These are phyloP conservation scores for Punctularia strigosozonata DNA, from an alignment of 768 basidiomycete genomes.

Conservation along the genomic window DNA sequence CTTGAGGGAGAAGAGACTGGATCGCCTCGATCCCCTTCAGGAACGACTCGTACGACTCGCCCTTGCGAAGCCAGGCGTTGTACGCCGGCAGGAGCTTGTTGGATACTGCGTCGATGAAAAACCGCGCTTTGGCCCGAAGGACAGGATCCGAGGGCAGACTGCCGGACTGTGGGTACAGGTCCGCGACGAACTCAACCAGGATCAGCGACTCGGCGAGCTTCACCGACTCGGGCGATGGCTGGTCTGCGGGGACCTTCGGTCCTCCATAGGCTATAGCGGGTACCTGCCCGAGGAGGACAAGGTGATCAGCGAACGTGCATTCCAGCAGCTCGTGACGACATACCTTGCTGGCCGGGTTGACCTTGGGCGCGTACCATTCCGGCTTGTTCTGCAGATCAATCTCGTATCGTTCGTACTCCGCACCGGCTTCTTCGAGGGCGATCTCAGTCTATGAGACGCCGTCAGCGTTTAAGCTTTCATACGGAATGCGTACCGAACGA, in stretches of 20 bases:
- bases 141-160: constrained; percentile 48
- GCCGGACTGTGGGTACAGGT: constrained; percentile 34
- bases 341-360: constrained; percentile 61
- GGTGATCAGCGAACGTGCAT: neutral
- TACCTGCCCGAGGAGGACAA: constrained; percentile 23
- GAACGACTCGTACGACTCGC: constrained; percentile 28
- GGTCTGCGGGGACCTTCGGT: constrained; percentile 37
- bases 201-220: constrained; percentile 58
- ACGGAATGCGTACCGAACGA: neutral
- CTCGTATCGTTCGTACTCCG: constrained; percentile 36
- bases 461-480: neutral
- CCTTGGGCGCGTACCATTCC: constrained; percentile 51
- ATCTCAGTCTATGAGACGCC: constrained; percentile 33
- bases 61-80: constrained; percentile 21
- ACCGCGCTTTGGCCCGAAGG: constrained; percentile 42
- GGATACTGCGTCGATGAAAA: constrained; percentile 47
- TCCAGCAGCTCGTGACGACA: constrained; percentile 1
- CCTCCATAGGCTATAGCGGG: constrained; percentile 55
- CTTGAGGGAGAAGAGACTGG: constrained; percentile 36
- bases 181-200: constrained; percentile 56
- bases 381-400: constrained; percentile 58
- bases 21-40: constrained; percentile 31
- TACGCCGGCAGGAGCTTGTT: constrained; percentile 32
- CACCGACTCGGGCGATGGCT: constrained; percentile 45
- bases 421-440: constrained; percentile 46